phyloP scores from a whole-genome alignment of 2,329 filamentous ascomycete species.

The Monosporascus sp. region DNA sequence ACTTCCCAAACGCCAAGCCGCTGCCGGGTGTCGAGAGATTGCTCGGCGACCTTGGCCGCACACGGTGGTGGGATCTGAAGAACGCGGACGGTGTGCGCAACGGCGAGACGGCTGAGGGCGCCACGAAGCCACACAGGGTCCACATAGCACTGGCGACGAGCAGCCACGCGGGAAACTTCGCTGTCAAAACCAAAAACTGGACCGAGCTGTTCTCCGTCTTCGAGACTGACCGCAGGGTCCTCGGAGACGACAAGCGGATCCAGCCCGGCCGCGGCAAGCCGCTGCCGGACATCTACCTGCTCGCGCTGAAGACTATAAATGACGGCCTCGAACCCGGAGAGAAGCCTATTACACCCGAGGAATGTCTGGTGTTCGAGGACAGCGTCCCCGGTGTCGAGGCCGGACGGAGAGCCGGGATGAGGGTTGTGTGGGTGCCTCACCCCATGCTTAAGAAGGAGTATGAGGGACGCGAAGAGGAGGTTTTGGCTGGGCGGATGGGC shows the following conservation, averaged over 20 bases:
- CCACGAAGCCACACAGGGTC: slow-evolving; percentile 39
- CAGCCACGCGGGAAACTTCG: slow-evolving; percentile 66
- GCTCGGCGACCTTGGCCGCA: slow-evolving; percentile 53
- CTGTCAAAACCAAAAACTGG: slow-evolving; percentile 66
- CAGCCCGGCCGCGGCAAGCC: slow-evolving; percentile 82
- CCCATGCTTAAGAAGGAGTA: slow-evolving; percentile 72
- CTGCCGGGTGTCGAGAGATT: slow-evolving; percentile 73
- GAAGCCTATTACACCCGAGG: slow-evolving; percentile 65
- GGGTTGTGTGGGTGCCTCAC: slow-evolving; percentile 89
- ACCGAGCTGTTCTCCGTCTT: slow-evolving; percentile 60
- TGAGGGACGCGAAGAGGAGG: slow-evolving; percentile 68
- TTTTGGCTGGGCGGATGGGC: slow-evolving; percentile 77
- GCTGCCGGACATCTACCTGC: slow-evolving; percentile 86
- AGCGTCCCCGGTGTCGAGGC: slow-evolving; percentile 89
- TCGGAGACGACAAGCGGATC: slow-evolving; percentile 83
- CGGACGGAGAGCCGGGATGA: slow-evolving; percentile 87
- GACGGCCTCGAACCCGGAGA: slow-evolving; percentile 59
- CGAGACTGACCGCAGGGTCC: slow-evolving; percentile 62
- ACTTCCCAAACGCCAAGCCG: slow-evolving; percentile 71
- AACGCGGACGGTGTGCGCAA: slow-evolving; percentile 18
- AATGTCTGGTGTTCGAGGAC: slow-evolving; percentile 96
- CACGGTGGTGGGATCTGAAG: slow-evolving; percentile 43
- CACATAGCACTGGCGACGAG: slow-evolving; percentile 86
- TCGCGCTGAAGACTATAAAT: slow-evolving; percentile 84
- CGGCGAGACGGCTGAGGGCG: slow-evolving; percentile 11